Conservation (phyloP, 148 eudicot genomes). For the Pharnaceum exiguum region DNA sequence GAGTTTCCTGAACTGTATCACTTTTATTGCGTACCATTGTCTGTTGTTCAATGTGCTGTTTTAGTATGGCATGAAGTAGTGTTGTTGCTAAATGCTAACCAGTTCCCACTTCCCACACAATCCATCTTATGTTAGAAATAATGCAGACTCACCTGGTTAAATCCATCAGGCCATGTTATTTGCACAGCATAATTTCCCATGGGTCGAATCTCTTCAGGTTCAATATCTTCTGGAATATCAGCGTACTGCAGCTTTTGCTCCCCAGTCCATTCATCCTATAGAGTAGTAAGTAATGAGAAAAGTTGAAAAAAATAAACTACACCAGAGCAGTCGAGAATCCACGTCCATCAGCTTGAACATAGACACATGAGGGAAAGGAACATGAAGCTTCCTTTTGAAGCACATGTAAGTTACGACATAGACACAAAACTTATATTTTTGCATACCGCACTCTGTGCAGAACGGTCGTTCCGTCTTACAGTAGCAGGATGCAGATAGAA, state of each 20-base stretch:
- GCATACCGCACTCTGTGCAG: conserved; percentile 99
- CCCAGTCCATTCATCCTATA: conserved; percentile 98
- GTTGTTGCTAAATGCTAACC: too few species aligned
- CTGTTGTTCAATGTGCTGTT: too few species aligned
- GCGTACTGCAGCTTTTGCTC: conserved; percentile 79
- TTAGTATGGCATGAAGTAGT: neutral
- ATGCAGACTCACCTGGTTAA: conserved; percentile 63
- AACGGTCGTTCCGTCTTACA: conserved; percentile 92
- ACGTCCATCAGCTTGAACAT: too few species aligned
- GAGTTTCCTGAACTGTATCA: too few species aligned
- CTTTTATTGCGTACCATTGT: too few species aligned
- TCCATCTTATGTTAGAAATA: neutral
- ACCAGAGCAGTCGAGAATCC: too few species aligned
- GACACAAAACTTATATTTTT: neutral
- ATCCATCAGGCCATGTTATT: conserved; percentile 98
- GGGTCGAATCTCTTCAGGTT: conserved; percentile 95
- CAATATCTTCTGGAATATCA: conserved; percentile 87
- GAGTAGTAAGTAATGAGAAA: neutral
- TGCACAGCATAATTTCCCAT: conserved; percentile 99
- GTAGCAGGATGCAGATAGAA: conserved; percentile 94
- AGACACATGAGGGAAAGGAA: neutral
- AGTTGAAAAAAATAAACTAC: neutral
- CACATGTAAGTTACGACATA: neutral
- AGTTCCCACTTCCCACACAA: neutral
- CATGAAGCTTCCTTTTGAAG: neutral